These are phyloP conservation scores for Chernovozyma aurita DNA, from an alignment of 1,139 yeast species.

Conservation along the genomic window DNA sequence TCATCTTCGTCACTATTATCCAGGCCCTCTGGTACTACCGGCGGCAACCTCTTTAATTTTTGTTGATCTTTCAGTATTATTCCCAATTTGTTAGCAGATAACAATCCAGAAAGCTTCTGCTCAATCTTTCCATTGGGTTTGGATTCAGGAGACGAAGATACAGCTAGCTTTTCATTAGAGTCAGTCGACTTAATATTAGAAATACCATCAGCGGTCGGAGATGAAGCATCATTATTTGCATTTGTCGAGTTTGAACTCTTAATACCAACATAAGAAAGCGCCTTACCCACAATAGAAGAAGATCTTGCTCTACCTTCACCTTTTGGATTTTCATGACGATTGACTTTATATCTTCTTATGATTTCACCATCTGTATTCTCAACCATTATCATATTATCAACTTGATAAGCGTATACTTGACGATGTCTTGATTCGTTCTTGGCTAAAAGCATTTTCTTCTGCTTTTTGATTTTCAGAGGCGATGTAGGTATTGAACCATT, in stretches of 20 bases:
- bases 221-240: background rate
- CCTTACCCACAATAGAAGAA: conserved; percentile 35
- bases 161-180: background rate
- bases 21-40: conserved; percentile 5
- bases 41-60: background rate
- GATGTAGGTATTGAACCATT: background rate
- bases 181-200: background rate
- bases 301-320: conserved; percentile 22
- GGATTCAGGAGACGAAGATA: background rate
- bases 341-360: conserved; percentile 73
- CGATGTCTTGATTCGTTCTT: conserved; percentile 29
- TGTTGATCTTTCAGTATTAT: background rate
- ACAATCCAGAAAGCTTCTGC: background rate
- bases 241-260: conserved; percentile 15
- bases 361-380: conserved; percentile 94
- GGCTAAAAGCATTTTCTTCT: conserved; percentile 22
- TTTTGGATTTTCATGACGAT: conserved; percentile 34
- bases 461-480: conserved; percentile 3
- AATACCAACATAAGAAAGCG: conserved; percentile 50
- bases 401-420: conserved; percentile 42
- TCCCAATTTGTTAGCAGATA: background rate
- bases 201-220: background rate
- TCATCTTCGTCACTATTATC: conserved; percentile 7
- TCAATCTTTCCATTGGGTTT: background rate
- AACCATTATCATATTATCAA: conserved; percentile 70